Conservation (phyloP, 1,139 yeast genomes). For the Maudiozyma humilis region DNA sequence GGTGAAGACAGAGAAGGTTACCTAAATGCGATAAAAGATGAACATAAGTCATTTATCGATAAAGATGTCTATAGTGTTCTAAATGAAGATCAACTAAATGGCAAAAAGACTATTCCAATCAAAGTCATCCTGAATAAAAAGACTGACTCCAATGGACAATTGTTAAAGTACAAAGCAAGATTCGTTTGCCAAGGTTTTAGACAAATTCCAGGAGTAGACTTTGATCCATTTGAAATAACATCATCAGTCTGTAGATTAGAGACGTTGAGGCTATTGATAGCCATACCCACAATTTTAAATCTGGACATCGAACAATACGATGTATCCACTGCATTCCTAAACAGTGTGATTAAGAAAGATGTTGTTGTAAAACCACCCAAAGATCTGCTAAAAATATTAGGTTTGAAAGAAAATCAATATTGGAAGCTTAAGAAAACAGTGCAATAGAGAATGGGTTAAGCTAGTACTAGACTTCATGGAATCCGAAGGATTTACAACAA, state of each 20-base stretch:
- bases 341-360: background rate
- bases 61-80: background rate
- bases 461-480: background rate
- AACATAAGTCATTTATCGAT: background rate
- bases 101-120: background rate
- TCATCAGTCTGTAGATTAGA: constrained; percentile 1
- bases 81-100: background rate
- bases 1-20: background rate
- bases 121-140: background rate
- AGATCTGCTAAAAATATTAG: background rate
- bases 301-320: background rate
- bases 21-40: background rate
- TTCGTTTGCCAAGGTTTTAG: constrained; percentile 1
- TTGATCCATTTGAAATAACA: background rate
- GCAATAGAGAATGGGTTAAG: background rate
- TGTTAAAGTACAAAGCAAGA: background rate
- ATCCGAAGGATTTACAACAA: background rate
- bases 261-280: background rate
- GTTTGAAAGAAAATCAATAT: background rate
- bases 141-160: background rate
- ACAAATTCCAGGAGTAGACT: background rate
- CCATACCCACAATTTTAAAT: background rate
- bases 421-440: background rate
- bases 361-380: background rate
- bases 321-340: constrained; percentile 1